These are phyloP conservation scores for Cystofilobasidium ferigula DNA, from an alignment of 768 basidiomycete genomes.

Conservation along the genomic window DNA sequence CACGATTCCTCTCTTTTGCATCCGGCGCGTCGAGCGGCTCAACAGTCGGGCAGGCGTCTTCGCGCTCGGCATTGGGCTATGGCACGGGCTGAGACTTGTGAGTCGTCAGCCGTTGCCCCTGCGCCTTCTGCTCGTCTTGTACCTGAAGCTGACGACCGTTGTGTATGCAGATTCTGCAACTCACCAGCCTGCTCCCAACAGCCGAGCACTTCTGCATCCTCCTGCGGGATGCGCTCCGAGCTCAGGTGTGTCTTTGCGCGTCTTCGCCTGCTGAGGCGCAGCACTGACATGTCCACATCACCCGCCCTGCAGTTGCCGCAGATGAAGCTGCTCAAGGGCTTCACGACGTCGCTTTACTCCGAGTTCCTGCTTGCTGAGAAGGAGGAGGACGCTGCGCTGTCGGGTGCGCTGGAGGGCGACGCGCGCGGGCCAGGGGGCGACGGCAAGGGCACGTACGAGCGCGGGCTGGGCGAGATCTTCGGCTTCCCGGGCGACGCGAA, in stretches of 20 bases:
- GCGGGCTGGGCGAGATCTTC: slow-evolving; percentile 38
- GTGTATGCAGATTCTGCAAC: slow-evolving; percentile 55
- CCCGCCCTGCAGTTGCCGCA: slow-evolving; percentile 49
- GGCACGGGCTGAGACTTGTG: slow-evolving; percentile 91
- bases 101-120: slow-evolving; percentile 29
- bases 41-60: slow-evolving; percentile 91
- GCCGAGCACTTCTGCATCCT: slow-evolving; percentile 86
- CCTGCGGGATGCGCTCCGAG: slow-evolving; percentile 76
- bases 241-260: slow-evolving; percentile 49
- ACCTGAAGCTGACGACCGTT: background rate
- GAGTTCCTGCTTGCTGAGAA: slow-evolving; percentile 55
- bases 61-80: slow-evolving; percentile 83
- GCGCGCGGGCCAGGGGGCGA: slow-evolving; percentile 40
- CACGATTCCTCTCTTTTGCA: slow-evolving; percentile 79
- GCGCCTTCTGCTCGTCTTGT: slow-evolving; percentile 7
- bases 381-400: slow-evolving; percentile 14
- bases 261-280: background rate
- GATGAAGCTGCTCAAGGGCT: slow-evolving; percentile 86
- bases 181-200: slow-evolving; percentile 83
- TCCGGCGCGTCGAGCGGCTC: slow-evolving; percentile 83
- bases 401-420: slow-evolving; percentile 32
- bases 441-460: slow-evolving; percentile 35
- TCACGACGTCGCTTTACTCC: slow-evolving; percentile 86
- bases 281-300: too few species aligned
- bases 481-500: slow-evolving; percentile 40